Evolutionary conservation across 371 early-diverging fungal genomes (phyloP), one percentile per base, ranked within the genome.

Genomic region (Rhizopus stolonifer): DNA sequence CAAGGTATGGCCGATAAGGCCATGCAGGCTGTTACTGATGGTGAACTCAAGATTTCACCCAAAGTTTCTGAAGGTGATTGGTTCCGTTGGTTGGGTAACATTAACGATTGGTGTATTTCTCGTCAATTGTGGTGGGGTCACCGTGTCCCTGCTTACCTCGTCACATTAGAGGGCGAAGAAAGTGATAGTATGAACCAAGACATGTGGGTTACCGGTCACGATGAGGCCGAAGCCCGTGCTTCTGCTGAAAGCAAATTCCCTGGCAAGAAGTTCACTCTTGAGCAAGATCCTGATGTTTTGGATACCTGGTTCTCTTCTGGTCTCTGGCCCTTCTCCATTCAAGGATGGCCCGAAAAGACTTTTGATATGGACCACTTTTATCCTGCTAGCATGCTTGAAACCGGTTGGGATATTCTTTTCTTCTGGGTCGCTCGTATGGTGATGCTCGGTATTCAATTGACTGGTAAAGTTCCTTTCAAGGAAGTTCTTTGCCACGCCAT

Each of bases 361-460:
- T 71, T 72, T 1, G 97, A 99, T 74, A 69, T 94, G 49, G 66
- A 84, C 43, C 81, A 77, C 43, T 98, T 90, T 79, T 99, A 94
- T 67, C 99, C 99, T 10, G 92, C 91, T 36, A 72, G 89, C 5
- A 59, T 99, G 22, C 77, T 99, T 24, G 99, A 99, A 76, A 99
- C 99, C 51, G 99, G 99, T 15, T 90, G 90, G 87, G 99, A 99
- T 77, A 99, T 99, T 77, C 69, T 99, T 52, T 99, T 99, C 89
- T 99, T 99, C 87, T 99, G 99, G 99, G 99, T 99, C 32, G 99
- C 99, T 4, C 86, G 99, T 60, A 99, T 99, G 99, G 98, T 99
- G 31, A 99, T 99, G 99, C 69, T 99, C 52, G 93, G 97, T 61
- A 86, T 94, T 54, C 91, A 97, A 68, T 75, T 99, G 52, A 96